Evolutionary conservation across 495 filamentous ascomycete species (phyloP).

Genomic region (Aspergillus funiculosus): DNA sequence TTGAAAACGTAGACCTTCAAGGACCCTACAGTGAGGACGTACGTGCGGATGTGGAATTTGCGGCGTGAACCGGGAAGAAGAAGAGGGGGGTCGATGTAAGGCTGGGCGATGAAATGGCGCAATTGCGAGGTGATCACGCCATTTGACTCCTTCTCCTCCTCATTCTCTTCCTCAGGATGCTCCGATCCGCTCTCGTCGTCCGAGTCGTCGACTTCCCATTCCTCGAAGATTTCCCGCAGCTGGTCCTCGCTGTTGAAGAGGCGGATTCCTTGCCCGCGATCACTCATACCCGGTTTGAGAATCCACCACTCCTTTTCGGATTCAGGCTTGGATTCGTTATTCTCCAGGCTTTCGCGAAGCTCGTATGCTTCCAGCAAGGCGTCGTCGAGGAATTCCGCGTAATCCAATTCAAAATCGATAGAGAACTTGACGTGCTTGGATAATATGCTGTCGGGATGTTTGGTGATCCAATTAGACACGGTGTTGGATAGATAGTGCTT

Average conservation of each 20-base stretch:
- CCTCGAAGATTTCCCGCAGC: slow-evolving; percentile 76
- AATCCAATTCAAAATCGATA: slow-evolving; percentile 88
- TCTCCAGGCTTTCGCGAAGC: slow-evolving; percentile 65
- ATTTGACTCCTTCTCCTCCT: slow-evolving; percentile 26
- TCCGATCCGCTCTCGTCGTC: slow-evolving; percentile 36
- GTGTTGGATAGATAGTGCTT: slow-evolving; percentile 89
- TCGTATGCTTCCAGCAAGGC: slow-evolving; percentile 86
- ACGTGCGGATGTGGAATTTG: slow-evolving; percentile 94
- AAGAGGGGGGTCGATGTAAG: slow-evolving; percentile 89
- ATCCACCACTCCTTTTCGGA: slow-evolving; percentile 89
- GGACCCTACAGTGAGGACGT: slow-evolving; percentile 73
- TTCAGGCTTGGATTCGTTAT: slow-evolving; percentile 47
- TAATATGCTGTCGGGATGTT: slow-evolving; percentile 67
- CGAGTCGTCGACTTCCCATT: slow-evolving; percentile 67
- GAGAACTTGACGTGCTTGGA: slow-evolving; percentile 61
- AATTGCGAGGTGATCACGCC: slow-evolving; percentile 81
- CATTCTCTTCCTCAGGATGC: slow-evolving; percentile 26
- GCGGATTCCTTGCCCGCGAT: slow-evolving; percentile 85
- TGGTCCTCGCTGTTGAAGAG: slow-evolving; percentile 80
- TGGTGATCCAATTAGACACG: slow-evolving; percentile 70
- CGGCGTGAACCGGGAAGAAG: slow-evolving; percentile 58
- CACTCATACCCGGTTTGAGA: slow-evolving; percentile 94
- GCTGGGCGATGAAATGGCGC: slow-evolving; percentile 90
- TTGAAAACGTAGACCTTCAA: slow-evolving; percentile 81
- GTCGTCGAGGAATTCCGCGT: slow-evolving; percentile 93